Evolutionary conservation across 2,329 filamentous ascomycete genomes (phyloP), one percentile per base, ranked within the genome.

Genomic region (Uncinocarpus reesii): DNA sequence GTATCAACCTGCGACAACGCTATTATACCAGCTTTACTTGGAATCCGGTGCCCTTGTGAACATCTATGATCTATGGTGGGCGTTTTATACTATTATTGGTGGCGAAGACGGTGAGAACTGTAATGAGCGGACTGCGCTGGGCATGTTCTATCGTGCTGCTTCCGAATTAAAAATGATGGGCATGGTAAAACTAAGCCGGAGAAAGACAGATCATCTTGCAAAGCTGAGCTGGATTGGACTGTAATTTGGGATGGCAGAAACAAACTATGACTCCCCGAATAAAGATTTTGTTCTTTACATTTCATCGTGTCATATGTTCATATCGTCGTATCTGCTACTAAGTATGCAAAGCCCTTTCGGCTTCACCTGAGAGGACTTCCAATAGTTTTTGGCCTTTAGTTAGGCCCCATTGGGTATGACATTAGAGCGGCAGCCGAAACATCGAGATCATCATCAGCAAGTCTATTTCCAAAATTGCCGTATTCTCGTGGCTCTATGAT

Each of bases 161-260:
- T 86, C 90, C 0, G 92, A 98, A 65, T 66, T 98, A 62, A 83
- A 82, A 64, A 78, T 82, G 47, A 73, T 98, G 59, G 92, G 92
- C 6, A 83, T 95, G 67, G 76, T 96, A 52, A 95, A 92, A 70
- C 76, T 77, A 52, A 96, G 84, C 60, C 85, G 83, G 67, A 95
- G 89, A 73, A 95, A 94, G 73, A 79, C 81, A 20, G 92, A 96
- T 63, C 90, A 96, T 67, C 71, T 96, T 56, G 82, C 86, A 32
- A 96, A 95, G 71, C 74, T 88, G 29, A 70, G 74, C 44, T 86
- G 82, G 80, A 88, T 84, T 63, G 92, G 90, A 7, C 49, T 60
- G 36, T 59, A 47, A 53, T 35, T n/a, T n/a, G 29, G 29, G 24
- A 49, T 10, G 11, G 38, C 4, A n/a, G 11, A n/a, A n/a, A n/a